A percentile compares a stretch with the other conserved stretches of the same genome.
phyloP scores from a whole-genome alignment of 1,284 basidiomycete genomes.

The Pascua guehoae region DNA sequence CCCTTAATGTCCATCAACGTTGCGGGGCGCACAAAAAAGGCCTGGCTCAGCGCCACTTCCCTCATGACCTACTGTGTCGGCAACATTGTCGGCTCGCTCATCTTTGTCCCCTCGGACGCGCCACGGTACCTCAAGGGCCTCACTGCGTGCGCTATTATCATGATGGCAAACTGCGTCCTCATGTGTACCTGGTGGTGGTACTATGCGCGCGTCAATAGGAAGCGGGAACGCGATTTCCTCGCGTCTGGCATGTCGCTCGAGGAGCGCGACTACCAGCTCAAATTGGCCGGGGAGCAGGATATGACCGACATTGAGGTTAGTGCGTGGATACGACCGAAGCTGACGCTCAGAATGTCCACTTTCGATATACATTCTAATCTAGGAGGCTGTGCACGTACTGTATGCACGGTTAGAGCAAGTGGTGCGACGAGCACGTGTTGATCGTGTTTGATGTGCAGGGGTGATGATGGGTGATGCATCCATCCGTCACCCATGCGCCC shows the following conservation, averaged over 20 bases:
- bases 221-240: not conserved
- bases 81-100: conserved; percentile 25
- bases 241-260: conserved; percentile 2
- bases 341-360: conserved; percentile 15
- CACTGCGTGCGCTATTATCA: conserved; percentile 21
- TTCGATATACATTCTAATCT: conserved; percentile 9
- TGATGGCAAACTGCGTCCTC: conserved; percentile 5
- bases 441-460: too few relatives aligned
- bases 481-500: too few relatives aligned
- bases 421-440: too few relatives aligned
- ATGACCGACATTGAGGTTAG: conserved; percentile 11
- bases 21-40: conserved; percentile 33
- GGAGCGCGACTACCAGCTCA: conserved; percentile 1
- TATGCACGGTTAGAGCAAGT: too few relatives aligned
- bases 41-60: conserved; percentile 14
- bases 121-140: conserved; percentile 19
- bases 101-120: conserved; percentile 20
- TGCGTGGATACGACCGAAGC: not conserved
- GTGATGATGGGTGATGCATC: too few relatives aligned
- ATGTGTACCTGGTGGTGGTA: conserved; percentile 7
- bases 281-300: conserved; percentile 5
- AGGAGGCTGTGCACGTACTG: too few relatives aligned
- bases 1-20: conserved; percentile 28
- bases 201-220: conserved; percentile 8
- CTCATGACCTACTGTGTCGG: conserved; percentile 27